phyloP scores from a whole-genome alignment of 2,329 filamentous ascomycete species.

The Xylaria sp. region DNA sequence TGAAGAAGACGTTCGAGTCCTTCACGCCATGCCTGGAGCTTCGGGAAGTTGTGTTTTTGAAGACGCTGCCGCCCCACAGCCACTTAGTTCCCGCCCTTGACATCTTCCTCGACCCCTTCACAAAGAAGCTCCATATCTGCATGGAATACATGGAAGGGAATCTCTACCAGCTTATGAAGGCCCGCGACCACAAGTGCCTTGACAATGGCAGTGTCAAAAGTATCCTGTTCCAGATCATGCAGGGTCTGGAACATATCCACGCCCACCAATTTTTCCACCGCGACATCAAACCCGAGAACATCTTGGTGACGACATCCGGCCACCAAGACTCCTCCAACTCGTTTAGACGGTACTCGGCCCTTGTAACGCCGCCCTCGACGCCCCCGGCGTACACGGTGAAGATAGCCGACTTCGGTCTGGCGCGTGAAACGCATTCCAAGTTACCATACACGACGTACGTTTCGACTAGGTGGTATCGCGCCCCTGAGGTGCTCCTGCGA shows the following conservation, averaged over 20 bases:
- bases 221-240: slow-evolving; percentile 95
- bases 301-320: slow-evolving; percentile 89
- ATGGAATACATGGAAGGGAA: slow-evolving; percentile 99
- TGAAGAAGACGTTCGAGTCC: slow-evolving; percentile 99
- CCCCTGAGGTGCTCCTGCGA: slow-evolving; percentile 89
- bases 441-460: slow-evolving; percentile 98
- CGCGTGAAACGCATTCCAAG: slow-evolving; percentile 96
- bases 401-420: slow-evolving; percentile 96
- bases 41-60: slow-evolving; percentile 94
- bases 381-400: slow-evolving; percentile 95
- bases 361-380: slow-evolving; percentile 93
- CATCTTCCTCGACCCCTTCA: slow-evolving; percentile 96
- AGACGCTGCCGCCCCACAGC: slow-evolving; percentile 81
- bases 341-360: slow-evolving; percentile 88
- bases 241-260: slow-evolving; percentile 95
- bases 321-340: slow-evolving; percentile 80
- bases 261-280: slow-evolving; percentile 97
- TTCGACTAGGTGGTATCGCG: slow-evolving; percentile 96
- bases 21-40: slow-evolving; percentile 89
- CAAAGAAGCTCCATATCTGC: slow-evolving; percentile 92
- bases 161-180: slow-evolving; percentile 98
- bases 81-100: slow-evolving; percentile 97
- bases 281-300: slow-evolving; percentile 99
- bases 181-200: slow-evolving; percentile 90
- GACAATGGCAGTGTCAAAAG: slow-evolving; percentile 94